phyloP scores from a whole-genome alignment of 257 asterid genomes.

The Plantago ovata region DNA sequence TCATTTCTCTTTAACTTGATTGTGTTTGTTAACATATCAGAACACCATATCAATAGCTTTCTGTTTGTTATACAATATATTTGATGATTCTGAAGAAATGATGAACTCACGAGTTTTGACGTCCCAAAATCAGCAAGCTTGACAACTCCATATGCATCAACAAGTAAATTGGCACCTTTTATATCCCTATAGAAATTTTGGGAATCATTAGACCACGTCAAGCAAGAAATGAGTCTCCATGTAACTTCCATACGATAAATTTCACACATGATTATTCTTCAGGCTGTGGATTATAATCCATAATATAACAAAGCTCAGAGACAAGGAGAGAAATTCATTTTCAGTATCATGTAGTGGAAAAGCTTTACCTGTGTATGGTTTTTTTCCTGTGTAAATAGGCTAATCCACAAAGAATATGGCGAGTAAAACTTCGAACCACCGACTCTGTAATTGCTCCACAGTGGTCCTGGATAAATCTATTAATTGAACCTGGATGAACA shows the following conservation, averaged over 20 bases:
- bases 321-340: not conserved
- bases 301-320: not conserved
- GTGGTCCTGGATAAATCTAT: conserved; percentile 69
- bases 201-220: conserved; percentile 9
- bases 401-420: conserved; percentile 84
- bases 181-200: conserved; percentile 53
- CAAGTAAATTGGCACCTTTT: conserved; percentile 92
- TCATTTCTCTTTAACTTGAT: no score
- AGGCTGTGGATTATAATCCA: not conserved
- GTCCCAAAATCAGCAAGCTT: conserved; percentile 96
- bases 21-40: not conserved
- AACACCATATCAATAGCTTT: not conserved
- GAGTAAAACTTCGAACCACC: conserved; percentile 81
- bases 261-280: not conserved
- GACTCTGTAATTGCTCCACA: conserved; percentile 84
- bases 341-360: not conserved
- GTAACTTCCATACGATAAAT: not conserved
- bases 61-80: not conserved
- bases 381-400: conserved; percentile 83
- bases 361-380: conserved; percentile 78
- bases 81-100: conserved; percentile 9
- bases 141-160: conserved; percentile 89
- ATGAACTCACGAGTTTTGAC: conserved; percentile 81
- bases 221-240: conserved; percentile 10
- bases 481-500: conserved; percentile 93